Base-by-base conservation (phyloP, 2,329 filamentous ascomycete species). In the Aspergillus quadrilineatus region DNA sequence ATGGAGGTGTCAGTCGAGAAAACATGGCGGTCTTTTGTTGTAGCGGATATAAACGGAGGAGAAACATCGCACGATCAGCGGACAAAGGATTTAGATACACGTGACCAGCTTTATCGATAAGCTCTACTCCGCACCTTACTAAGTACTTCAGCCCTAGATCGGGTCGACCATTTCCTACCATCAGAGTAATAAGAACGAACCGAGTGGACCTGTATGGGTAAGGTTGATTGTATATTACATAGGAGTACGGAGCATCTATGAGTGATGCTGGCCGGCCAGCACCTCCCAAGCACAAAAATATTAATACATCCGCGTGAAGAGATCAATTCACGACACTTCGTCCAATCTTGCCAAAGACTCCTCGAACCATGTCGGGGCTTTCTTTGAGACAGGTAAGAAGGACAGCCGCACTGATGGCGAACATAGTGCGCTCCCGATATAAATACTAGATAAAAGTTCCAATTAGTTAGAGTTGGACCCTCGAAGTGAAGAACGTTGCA, bases 371-470 rank as follows among this genome's bases (percentile, higher is more conserved):
- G 30, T 68, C 72, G 34, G 81, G 83, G 47, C 85, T 84, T 73
- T 90, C 88, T 41, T 79, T 74, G 26, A 85, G 81, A 65, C 82
- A 85, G 0, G 87, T 86, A 58, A 91, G 82, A n/a, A 92, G 82
- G 8, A 90, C 79, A 4, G 87, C 88, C 8, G 85, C 82, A 67
- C 87, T 89, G 44, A 81, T 69, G 0, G 88, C 85, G 72, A 92
- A 92, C 1, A 81, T 82, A 30, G 84, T 59, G 37, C 80, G 85
- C 76, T 91, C 88, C 50, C 82, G 79, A 85, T 85, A 88, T 76
- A 88, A 82, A 72, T 86, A 80, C 66, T 85, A 76, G 57, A 55
- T 37, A 59, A 57, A 55, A 39, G 44, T 56, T 52, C 58, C 53
- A 54, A 57, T 41, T 17, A 42, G 59, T 69, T 60, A 68, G 67